phyloP scores from a whole-genome alignment of 345 rosid species.

The Citrus glauca region DNA sequence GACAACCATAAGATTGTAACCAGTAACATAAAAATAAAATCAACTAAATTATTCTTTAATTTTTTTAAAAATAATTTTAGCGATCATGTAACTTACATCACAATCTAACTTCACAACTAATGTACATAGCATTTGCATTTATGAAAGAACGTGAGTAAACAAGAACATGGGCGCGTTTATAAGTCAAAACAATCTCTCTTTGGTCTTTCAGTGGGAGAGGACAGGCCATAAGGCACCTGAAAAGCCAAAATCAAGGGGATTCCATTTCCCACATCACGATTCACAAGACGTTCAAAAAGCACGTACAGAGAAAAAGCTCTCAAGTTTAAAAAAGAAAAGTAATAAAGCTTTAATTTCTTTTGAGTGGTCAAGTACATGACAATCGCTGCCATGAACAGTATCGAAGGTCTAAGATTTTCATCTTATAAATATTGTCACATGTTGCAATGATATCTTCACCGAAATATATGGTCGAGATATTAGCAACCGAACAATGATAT shows the following conservation, averaged over 20 bases:
- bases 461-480: neutral
- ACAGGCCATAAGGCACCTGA: neutral
- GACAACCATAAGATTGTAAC: too few species aligned
- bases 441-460: neutral
- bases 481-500: neutral
- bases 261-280: neutral
- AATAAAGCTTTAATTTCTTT: neutral
- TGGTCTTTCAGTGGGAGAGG: neutral
- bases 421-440: neutral
- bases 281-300: neutral
- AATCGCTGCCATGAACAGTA: neutral
- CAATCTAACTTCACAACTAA: too few species aligned
- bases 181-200: neutral
- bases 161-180: neutral
- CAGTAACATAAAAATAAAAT: too few species aligned
- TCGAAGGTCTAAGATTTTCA: neutral
- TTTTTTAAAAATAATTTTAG: too few species aligned
- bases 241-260: constrained; percentile 6
- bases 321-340: neutral
- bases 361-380: neutral
- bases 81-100: too few species aligned
- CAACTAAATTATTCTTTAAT: too few species aligned
- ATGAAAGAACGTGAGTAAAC: too few species aligned
- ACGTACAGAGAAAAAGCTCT: neutral
- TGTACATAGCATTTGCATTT: too few species aligned